phyloP scores from a whole-genome alignment of 768 basidiomycete species.

The Mycena haematopus region DNA sequence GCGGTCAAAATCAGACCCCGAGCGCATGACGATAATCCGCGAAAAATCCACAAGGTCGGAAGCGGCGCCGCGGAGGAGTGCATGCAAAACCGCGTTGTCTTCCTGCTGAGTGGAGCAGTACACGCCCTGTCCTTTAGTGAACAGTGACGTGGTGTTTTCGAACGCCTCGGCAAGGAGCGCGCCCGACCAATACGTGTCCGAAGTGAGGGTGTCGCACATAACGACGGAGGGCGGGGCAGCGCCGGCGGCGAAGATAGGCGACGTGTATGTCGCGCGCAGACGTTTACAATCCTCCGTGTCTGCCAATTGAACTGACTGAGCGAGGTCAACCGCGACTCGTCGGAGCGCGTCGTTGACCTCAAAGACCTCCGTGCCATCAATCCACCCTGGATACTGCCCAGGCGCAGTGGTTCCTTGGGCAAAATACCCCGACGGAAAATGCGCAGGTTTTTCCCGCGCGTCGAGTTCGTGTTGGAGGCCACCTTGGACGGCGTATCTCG shows the following conservation, averaged over 20 bases:
- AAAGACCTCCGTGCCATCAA: conserved; percentile 41
- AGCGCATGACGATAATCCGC: conserved; percentile 47
- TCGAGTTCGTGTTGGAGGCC: conserved; percentile 45
- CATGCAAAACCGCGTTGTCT: conserved; percentile 48
- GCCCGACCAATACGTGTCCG: conserved; percentile 42
- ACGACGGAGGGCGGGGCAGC: conserved; percentile 37
- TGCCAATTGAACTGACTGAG: conserved; percentile 31
- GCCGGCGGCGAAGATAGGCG: conserved; percentile 35
- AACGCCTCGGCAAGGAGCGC: conserved; percentile 41
- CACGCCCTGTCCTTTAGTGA: conserved; percentile 42
- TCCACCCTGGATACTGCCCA: conserved; percentile 24
- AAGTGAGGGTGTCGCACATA: conserved; percentile 38
- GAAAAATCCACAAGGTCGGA: conserved; percentile 43
- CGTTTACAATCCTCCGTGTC: conserved; percentile 25
- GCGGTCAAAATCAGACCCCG: conserved; percentile 42
- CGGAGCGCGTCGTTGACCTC: conserved; percentile 47
- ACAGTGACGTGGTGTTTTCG: conserved; percentile 32
- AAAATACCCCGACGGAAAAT: conserved; percentile 43
- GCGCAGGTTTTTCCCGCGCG: conserved; percentile 41
- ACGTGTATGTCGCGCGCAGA: conserved; percentile 35
- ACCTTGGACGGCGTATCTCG: conserved; percentile 41
- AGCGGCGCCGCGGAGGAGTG: conserved; percentile 42
- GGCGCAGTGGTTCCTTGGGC: conserved; percentile 24
- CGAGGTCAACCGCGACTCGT: conserved; percentile 32
- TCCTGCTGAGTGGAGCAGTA: conserved; percentile 47